phyloP scores from a whole-genome alignment of 306 rosid species.

The Canavalia gladiata region DNA sequence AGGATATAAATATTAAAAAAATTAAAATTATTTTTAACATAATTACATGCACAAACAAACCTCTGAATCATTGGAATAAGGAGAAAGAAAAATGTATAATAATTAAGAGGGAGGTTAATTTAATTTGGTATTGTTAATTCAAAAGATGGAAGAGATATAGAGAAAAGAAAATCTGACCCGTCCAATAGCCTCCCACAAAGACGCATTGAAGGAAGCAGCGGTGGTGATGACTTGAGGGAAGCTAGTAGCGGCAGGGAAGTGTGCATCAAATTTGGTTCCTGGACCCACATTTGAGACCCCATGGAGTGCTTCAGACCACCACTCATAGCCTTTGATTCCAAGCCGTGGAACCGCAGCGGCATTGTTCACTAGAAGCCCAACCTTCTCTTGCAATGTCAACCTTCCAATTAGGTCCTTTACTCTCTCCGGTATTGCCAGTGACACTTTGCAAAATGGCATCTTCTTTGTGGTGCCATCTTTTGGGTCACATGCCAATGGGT shows the following conservation, averaged over 20 bases:
- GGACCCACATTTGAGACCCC: conserved; percentile 95
- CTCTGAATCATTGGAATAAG: not conserved
- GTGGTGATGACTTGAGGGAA: conserved; percentile 98
- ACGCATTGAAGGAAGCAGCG: conserved; percentile 89
- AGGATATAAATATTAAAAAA: too few species aligned
- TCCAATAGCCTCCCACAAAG: conserved; percentile 93
- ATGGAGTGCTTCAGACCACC: conserved; percentile 99
- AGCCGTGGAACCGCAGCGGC: conserved; percentile 78
- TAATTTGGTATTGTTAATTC: too few species aligned
- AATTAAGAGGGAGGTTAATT: not conserved
- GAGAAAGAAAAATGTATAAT: not conserved
- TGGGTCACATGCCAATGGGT: conserved; percentile 81
- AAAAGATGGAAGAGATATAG: not conserved
- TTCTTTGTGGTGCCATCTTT: conserved; percentile 51
- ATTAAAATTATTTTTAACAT: not conserved
- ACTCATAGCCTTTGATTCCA: conserved; percentile 84
- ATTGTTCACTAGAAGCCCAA: conserved; percentile 64
- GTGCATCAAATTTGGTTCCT: conserved; percentile 69
- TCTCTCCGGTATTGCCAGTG: conserved; percentile 57
- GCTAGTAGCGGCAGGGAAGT: conserved; percentile 82
- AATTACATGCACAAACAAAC: not conserved
- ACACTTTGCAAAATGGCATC: conserved; percentile 61
- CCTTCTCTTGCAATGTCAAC: conserved; percentile 82
- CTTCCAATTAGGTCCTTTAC: conserved; percentile 80
- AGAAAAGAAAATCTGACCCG: conserved; percentile 61